Percentiles rank a stretch among this genome's conserved stretches.
Evolutionary conservation across 2,329 filamentous ascomycete species (phyloP).

Genomic region (Exophiala phaeomuriformis): DNA sequence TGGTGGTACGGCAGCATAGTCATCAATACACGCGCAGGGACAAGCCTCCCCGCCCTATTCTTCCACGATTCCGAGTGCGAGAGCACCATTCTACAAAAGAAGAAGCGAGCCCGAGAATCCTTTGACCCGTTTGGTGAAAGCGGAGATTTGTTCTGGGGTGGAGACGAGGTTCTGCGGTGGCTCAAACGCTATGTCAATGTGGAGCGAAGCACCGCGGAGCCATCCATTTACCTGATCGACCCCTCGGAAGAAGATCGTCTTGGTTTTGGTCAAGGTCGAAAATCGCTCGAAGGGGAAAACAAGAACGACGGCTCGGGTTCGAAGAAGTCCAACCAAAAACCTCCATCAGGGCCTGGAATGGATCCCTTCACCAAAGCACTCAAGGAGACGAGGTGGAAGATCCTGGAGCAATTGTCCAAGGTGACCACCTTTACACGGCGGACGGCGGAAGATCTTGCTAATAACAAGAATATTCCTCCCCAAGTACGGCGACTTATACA

Average conservation of each 20-base stretch:
- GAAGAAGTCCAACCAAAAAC: slow-evolving; percentile 38
- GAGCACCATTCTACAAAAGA: slow-evolving; percentile 89
- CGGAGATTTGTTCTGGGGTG: slow-evolving; percentile 93
- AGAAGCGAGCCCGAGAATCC: slow-evolving; percentile 69
- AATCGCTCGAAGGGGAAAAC: slow-evolving; percentile 40
- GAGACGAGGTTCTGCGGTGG: slow-evolving; percentile 91
- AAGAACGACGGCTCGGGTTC: slow-evolving; percentile 34
- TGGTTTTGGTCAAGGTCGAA: slow-evolving; percentile 59
- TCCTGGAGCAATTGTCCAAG: slow-evolving; percentile 93
- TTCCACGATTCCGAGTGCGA: slow-evolving; percentile 97
- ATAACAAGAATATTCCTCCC: slow-evolving; percentile 84
- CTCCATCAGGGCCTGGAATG: slow-evolving; percentile 46
- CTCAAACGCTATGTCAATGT: slow-evolving; percentile 74
- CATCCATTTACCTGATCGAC: slow-evolving; percentile 84
- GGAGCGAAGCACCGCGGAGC: slow-evolving; percentile 76
- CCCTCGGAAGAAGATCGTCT: slow-evolving; percentile 76
- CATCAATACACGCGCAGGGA: slow-evolving; percentile 82
- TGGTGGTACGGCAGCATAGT: slow-evolving; percentile 98
- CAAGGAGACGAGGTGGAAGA: slow-evolving; percentile 92
- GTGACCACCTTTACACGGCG: slow-evolving; percentile 92
- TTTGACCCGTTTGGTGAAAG: slow-evolving; percentile 85
- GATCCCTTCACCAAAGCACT: slow-evolving; percentile 89
- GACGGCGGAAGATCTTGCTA: slow-evolving; percentile 83
- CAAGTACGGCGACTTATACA: slow-evolving; percentile 77
- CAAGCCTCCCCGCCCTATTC: slow-evolving; percentile 91